These are phyloP conservation scores for Dryadomyces sulphureus DNA, from an alignment of 2,329 filamentous ascomycete species.

Conservation along the genomic window DNA sequence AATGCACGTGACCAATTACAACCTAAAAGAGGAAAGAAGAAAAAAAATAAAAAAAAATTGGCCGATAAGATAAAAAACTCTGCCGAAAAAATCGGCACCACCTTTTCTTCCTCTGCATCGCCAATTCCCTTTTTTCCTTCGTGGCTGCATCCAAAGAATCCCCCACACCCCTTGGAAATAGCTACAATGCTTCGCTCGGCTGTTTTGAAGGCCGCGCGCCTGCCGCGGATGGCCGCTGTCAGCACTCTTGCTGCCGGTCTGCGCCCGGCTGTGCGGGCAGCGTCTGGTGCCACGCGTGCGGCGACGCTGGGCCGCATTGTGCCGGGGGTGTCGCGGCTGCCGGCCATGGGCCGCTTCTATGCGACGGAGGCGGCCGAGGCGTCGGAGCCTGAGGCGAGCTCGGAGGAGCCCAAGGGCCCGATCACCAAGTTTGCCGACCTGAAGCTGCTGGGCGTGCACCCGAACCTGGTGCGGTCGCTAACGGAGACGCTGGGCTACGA, in stretches of 20 bases:
- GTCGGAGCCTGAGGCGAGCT: too few species aligned
- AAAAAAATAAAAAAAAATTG: neutral
- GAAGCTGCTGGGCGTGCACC: constrained; percentile 37
- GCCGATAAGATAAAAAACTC: neutral
- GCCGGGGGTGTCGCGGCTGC: neutral
- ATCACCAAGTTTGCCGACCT: constrained; percentile 28
- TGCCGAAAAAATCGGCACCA: neutral
- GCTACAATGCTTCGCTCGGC: constrained; percentile 11
- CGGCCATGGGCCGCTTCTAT: constrained; percentile 4
- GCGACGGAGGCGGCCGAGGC: neutral
- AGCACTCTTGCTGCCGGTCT: constrained; percentile 2
- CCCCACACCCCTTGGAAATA: neutral
- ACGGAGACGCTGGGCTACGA: constrained; percentile 59
- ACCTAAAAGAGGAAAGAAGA: neutral
- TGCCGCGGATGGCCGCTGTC: constrained; percentile 5
- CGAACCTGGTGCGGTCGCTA: constrained; percentile 52
- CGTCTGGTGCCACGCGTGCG: neutral
- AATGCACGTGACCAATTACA: neutral
- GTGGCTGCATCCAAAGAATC: neutral
- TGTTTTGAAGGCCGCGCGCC: constrained; percentile 9
- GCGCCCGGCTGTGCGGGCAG: neutral
- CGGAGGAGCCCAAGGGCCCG: neutral
- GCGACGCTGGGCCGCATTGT: neutral
- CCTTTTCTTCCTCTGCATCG: neutral
- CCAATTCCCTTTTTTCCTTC: neutral